Conservation (phyloP, 106 monocot species). For the Agapanthus africanus region DNA sequence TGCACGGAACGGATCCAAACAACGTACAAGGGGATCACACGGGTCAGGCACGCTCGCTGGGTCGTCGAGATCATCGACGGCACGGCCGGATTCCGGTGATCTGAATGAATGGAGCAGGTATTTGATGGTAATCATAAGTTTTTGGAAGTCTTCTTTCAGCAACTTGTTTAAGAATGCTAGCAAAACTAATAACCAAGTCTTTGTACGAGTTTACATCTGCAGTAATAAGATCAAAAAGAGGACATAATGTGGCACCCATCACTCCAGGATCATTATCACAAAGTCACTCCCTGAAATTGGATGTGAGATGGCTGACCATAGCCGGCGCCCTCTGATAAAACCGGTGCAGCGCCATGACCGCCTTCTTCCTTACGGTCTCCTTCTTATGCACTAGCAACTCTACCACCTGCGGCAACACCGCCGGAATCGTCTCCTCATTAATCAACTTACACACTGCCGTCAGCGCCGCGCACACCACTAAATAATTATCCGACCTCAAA, state of each 20-base stretch:
- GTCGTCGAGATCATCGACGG: too few species aligned
- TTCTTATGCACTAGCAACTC: constrained; percentile 78
- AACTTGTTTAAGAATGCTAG: constrained; percentile 96
- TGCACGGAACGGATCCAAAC: too few species aligned
- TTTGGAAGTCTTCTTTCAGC: constrained; percentile 87
- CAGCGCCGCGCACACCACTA: constrained; percentile 80
- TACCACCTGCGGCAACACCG: constrained; percentile 93
- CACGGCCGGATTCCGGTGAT: too few species aligned
- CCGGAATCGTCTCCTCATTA: constrained; percentile 96
- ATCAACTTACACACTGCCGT: constrained; percentile 81
- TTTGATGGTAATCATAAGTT: constrained; percentile 94
- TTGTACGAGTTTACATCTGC: constrained; percentile 84
- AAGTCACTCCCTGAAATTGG: constrained; percentile 82
- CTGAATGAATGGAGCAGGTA: constrained; percentile 99
- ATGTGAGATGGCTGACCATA: constrained; percentile 59
- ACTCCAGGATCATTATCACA: constrained; percentile 99
- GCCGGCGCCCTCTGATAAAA: constrained; percentile 75
- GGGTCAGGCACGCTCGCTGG: too few species aligned
- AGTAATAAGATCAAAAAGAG: constrained; percentile 85
- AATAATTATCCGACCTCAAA: constrained; percentile 77
- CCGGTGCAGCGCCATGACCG: constrained; percentile 91
- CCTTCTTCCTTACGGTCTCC: constrained; percentile 93
- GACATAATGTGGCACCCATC: constrained; percentile 96
- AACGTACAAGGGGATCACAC: too few species aligned
- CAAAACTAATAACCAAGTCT: constrained; percentile 90